Percentiles rank a stretch among this genome's conserved stretches.
These are phyloP conservation scores for Sugiyamaella smithiae DNA, from an alignment of 805 yeast genomes.

Conservation along the genomic window DNA sequence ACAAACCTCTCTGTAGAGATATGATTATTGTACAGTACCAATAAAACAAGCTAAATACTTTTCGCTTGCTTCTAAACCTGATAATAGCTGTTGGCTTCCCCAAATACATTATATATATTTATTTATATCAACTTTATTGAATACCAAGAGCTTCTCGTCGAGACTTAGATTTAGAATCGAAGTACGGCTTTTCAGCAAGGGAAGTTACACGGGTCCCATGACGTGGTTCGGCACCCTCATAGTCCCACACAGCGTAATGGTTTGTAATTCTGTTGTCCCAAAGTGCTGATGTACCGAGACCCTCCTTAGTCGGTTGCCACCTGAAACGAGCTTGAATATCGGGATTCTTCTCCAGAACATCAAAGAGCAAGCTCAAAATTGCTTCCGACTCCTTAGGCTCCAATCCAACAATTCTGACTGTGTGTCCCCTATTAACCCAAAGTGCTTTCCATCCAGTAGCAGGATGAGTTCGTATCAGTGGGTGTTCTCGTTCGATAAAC, in stretches of 20 bases:
- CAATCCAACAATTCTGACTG: constrained; percentile 51
- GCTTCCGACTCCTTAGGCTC: constrained; percentile 49
- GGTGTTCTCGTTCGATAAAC: constrained; percentile 42
- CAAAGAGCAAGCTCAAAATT: constrained; percentile 46
- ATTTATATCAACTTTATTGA: constrained; percentile 24
- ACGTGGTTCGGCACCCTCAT: constrained; percentile 43
- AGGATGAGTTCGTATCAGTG: constrained; percentile 61
- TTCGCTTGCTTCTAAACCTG: constrained; percentile 50
- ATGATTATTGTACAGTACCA: constrained; percentile 11
- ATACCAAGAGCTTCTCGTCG: constrained; percentile 17
- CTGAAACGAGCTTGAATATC: constrained; percentile 50
- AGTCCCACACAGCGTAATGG: constrained; percentile 55
- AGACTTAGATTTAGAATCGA: constrained; percentile 33
- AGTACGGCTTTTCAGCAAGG: constrained; percentile 53
- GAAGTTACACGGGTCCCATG: constrained; percentile 46
- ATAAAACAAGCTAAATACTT: too few species aligned
- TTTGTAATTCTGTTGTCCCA: constrained; percentile 60
- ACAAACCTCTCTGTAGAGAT: background rate
- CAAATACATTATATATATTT: constrained; percentile 53
- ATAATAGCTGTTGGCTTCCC: constrained; percentile 53
- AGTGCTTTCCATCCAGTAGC: constrained; percentile 62
- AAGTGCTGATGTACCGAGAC: constrained; percentile 50
- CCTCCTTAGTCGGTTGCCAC: constrained; percentile 41
- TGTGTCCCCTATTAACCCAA: constrained; percentile 52
- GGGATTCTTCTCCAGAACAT: constrained; percentile 48